These are phyloP conservation scores for Crithidia expoeki DNA, from an alignment of 208 protist species.

Conservation along the genomic window DNA sequence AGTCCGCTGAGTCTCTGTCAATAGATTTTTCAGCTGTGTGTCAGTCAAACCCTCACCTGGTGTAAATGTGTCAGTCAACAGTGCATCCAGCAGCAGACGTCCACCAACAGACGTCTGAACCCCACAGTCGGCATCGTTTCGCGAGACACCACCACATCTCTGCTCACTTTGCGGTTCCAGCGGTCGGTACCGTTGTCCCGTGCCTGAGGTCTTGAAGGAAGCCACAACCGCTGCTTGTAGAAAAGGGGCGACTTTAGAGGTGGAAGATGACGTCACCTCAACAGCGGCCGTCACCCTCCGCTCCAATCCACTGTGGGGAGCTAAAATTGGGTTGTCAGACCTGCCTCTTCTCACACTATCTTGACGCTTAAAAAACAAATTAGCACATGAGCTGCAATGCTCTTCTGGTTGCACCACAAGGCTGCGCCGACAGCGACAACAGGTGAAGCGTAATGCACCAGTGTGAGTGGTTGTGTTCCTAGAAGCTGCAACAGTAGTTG, in stretches of 20 bases:
- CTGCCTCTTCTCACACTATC: too few relatives aligned
- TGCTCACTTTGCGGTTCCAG: not conserved
- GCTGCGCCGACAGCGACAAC: not conserved
- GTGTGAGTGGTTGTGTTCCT: too few relatives aligned
- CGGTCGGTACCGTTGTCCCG: constrained; percentile 2
- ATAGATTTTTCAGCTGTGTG: constrained; percentile 3
- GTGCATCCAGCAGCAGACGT: constrained; percentile 8
- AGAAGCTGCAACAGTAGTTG: too few relatives aligned
- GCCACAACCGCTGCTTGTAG: not conserved
- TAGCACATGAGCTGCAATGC: not conserved
- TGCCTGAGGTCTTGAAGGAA: constrained; percentile 1
- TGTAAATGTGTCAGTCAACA: constrained; percentile 10
- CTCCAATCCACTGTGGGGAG: too few relatives aligned
- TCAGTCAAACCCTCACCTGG: not conserved
- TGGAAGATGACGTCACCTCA: too few relatives aligned
- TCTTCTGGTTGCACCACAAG: not conserved
- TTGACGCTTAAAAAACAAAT: too few relatives aligned
- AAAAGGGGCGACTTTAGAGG: not conserved
- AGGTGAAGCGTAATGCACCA: not conserved
- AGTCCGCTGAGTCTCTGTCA: constrained; percentile 10
- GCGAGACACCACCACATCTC: not conserved
- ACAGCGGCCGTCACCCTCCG: too few relatives aligned
- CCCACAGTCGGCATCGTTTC: not conserved
- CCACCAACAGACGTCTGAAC: not conserved
- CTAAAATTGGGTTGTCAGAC: too few relatives aligned